Conservation (phyloP, 1,139 yeast genomes). For the Suhomyces ambrosiae region DNA sequence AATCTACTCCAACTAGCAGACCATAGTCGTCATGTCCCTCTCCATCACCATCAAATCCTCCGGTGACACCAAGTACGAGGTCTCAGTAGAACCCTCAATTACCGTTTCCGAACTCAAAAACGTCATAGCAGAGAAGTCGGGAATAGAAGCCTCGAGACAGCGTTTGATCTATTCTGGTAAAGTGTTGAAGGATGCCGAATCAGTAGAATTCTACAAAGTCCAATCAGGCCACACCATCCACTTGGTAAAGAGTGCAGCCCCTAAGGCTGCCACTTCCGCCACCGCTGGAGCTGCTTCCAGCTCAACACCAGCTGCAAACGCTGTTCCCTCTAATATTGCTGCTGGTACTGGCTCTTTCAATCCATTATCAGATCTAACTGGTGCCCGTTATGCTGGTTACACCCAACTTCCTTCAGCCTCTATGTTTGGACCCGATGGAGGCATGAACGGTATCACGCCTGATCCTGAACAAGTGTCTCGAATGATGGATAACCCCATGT, state of each 20-base stretch:
- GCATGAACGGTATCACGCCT: conserved; percentile 60
- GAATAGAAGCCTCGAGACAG: conserved; percentile 74
- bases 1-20: too few species aligned
- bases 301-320: conserved; percentile 20
- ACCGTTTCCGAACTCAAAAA: conserved; percentile 73
- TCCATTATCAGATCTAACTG: conserved; percentile 88
- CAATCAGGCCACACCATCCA: conserved; percentile 87
- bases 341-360: conserved; percentile 90
- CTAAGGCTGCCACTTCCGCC: conserved; percentile 24
- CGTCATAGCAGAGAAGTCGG: conserved; percentile 58
- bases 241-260: conserved; percentile 68
- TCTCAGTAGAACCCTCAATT: conserved; percentile 53
- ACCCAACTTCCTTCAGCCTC: conserved; percentile 84
- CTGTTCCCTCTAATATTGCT: conserved; percentile 73
- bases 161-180: conserved; percentile 92
- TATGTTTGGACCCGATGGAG: conserved; percentile 96
- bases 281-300: conserved; percentile 20
- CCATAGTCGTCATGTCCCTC: conserved; percentile 10
- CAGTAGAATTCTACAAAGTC: conserved; percentile 74
- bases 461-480: conserved; percentile 71
- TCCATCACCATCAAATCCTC: conserved; percentile 52
- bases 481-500: conserved; percentile 79
- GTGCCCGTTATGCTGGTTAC: conserved; percentile 94
- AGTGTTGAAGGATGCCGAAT: conserved; percentile 82
- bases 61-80: conserved; percentile 78